phyloP scores from a whole-genome alignment of 2,329 filamentous ascomycete species.

The Amauroascus verrucosus region DNA sequence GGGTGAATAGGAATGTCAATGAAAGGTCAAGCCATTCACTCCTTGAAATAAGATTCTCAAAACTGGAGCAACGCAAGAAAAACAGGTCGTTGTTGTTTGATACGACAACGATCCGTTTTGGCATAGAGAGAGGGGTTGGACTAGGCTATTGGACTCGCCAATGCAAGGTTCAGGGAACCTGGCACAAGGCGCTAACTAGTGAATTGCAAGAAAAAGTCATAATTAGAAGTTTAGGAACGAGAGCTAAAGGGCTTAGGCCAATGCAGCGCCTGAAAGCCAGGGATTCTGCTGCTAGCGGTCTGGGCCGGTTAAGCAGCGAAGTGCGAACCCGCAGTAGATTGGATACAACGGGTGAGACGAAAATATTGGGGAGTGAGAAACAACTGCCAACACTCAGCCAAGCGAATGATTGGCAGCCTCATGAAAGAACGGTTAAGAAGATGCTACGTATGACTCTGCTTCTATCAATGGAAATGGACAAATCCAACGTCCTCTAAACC shows the following conservation, averaged over 20 bases:
- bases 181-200: constrained; percentile 7
- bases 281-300: background rate
- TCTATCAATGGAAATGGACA: too few relatives aligned
- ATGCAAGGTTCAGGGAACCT: constrained; percentile 10
- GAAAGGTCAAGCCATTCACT: background rate
- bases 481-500: too few relatives aligned
- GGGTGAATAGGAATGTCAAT: background rate
- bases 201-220: background rate
- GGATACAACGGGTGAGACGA: constrained; percentile 1
- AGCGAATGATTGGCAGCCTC: background rate
- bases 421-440: background rate
- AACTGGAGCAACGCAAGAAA: constrained; percentile 2
- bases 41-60: background rate
- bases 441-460: background rate
- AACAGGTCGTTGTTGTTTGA: constrained; percentile 1
- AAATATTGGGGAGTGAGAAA: background rate
- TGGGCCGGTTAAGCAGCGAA: background rate
- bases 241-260: too few relatives aligned
- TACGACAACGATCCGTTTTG: background rate
- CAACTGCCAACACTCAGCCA: background rate
- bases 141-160: constrained; percentile 1
- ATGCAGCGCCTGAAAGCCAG: background rate
- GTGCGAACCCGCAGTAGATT: constrained; percentile 5
- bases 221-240: background rate
- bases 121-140: constrained; percentile 4